These are phyloP conservation scores for Boletus rufocinnamomeus DNA, from an alignment of 768 basidiomycete species.

Conservation along the genomic window DNA sequence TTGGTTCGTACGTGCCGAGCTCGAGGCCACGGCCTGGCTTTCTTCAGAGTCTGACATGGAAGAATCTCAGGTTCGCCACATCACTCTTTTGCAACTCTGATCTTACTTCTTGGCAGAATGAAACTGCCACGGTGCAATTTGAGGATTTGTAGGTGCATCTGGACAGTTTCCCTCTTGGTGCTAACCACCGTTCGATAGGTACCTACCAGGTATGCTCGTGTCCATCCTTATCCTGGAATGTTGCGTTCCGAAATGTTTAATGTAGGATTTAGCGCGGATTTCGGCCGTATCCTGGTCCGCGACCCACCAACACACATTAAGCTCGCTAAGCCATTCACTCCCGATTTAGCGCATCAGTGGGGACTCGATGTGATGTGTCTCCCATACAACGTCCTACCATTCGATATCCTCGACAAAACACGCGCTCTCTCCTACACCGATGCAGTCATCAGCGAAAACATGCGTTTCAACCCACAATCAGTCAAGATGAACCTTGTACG, in stretches of 20 bases:
- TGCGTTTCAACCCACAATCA: conserved; percentile 46
- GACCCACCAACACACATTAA: conserved; percentile 25
- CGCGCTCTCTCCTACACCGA: conserved; percentile 38
- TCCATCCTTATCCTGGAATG: not conserved
- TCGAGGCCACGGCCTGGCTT: conserved; percentile 40
- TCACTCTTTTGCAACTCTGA: conserved; percentile 3
- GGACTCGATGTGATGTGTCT: conserved; percentile 54
- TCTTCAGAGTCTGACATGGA: conserved; percentile 25
- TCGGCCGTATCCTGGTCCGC: conserved; percentile 47
- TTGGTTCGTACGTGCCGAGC: conserved; percentile 61
- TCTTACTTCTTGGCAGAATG: conserved; percentile 29
- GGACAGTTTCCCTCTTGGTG: not conserved
- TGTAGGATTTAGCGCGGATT: conserved; percentile 27
- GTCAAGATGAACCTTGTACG: conserved; percentile 50
- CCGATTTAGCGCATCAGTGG: conserved; percentile 48
- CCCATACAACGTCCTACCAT: conserved; percentile 57
- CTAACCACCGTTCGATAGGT: conserved; percentile 27
- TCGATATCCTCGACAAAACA: conserved; percentile 45
- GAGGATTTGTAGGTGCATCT: conserved; percentile 48
- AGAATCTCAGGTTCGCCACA: conserved; percentile 26
- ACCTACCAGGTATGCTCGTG: conserved; percentile 30
- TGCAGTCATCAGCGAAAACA: conserved; percentile 38
- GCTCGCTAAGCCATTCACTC: conserved; percentile 48
- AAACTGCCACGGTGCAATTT: conserved; percentile 37
- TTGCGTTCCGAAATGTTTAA: not conserved